These are phyloP conservation scores for Blepharisma japonicum DNA, from an alignment of 73 alveolate genomes.

Conservation along the genomic window DNA sequence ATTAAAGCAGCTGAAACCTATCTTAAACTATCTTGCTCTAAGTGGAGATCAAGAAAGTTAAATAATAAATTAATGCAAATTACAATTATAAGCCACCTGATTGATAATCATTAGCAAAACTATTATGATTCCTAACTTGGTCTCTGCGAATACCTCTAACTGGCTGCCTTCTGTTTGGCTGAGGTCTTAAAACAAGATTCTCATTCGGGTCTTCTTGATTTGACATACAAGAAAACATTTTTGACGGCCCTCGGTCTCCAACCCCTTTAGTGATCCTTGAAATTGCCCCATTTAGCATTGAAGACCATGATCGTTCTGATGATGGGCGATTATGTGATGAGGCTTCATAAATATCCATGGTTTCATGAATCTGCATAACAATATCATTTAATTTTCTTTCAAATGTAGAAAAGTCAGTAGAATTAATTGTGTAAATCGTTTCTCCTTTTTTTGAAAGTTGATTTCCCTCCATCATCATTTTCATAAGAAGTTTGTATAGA, in stretches of 20 bases:
- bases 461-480: background rate
- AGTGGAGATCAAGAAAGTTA: too few species aligned
- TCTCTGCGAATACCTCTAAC: too few species aligned
- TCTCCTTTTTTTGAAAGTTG: background rate
- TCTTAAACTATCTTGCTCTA: too few species aligned
- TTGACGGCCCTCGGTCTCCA: background rate
- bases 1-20: too few species aligned
- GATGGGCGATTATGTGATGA: background rate
- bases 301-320: background rate
- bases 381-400: conserved; percentile 16
- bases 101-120: too few species aligned
- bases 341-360: background rate
- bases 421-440: background rate
- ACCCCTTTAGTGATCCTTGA: background rate
- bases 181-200: too few species aligned
- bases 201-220: background rate
- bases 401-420: conserved; percentile 2
- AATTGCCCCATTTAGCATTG: background rate
- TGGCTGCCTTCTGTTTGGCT: too few species aligned
- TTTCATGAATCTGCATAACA: conserved; percentile 25
- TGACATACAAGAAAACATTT: conserved; percentile 22
- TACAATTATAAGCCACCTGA: too few species aligned
- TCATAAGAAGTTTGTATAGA: conserved; percentile 6
- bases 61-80: too few species aligned
- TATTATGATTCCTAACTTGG: too few species aligned